Evolutionary conservation across 352 stramenopile species (phyloP).

Genomic region (Hyaloperonospora brassicae): DNA sequence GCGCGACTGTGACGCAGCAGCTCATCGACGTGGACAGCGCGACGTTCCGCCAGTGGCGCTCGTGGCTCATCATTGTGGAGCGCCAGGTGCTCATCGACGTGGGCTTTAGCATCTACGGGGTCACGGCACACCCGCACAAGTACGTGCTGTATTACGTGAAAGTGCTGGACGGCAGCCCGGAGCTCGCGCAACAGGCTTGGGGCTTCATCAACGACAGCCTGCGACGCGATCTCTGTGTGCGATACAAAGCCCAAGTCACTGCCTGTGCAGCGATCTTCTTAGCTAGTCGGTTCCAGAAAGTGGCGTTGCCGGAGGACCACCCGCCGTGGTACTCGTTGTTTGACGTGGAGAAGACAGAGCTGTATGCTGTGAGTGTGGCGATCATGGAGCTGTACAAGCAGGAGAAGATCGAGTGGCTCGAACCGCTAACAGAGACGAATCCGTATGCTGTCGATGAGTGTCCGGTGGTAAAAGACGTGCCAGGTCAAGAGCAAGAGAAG

Average conservation of each 20-base stretch:
- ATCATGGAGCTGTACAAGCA: constrained; percentile 59
- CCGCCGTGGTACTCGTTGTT: constrained; percentile 66
- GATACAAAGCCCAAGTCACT: constrained; percentile 75
- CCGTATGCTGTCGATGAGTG: constrained; percentile 56
- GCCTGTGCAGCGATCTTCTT: constrained; percentile 88
- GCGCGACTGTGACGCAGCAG: constrained; percentile 40
- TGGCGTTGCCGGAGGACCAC: constrained; percentile 46
- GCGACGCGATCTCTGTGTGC: constrained; percentile 75
- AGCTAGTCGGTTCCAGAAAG: constrained; percentile 47
- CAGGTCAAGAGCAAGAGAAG: constrained; percentile 3
- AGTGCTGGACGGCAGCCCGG: constrained; percentile 60
- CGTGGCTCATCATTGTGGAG: constrained; percentile 85
- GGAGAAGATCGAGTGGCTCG: constrained; percentile 54
- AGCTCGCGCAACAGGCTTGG: constrained; percentile 80
- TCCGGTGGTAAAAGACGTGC: constrained; percentile 18
- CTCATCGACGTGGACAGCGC: constrained; percentile 59
- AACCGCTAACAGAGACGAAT: constrained; percentile 61
- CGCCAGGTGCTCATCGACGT: constrained; percentile 87
- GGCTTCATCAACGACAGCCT: constrained; percentile 89
- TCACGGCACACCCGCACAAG: constrained; percentile 90
- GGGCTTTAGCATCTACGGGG: constrained; percentile 89
- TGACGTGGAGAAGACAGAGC: constrained; percentile 43
- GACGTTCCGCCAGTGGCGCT: constrained; percentile 63
- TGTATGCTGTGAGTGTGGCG: constrained; percentile 41
- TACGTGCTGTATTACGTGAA: constrained; percentile 92